Percentiles rank a stretch among this genome's conserved stretches.
Conservation (phyloP, 257 asterid genomes). For the Echites panduratus region DNA sequence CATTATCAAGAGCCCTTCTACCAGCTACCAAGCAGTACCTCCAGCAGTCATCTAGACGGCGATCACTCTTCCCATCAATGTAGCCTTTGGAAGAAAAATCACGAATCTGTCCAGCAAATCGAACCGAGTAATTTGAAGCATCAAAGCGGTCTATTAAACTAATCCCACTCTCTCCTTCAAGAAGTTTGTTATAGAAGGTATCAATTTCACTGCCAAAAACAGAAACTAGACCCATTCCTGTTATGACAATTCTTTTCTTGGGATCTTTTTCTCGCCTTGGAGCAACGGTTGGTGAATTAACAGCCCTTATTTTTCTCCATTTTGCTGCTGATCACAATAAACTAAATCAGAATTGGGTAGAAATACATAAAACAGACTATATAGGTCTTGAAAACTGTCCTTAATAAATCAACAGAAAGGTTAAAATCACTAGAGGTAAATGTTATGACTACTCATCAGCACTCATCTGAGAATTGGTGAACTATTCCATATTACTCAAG, state of each 20-base stretch:
- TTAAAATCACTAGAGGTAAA: no score
- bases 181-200: conserved; percentile 33
- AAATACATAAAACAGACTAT: background rate
- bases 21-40: conserved; percentile 58
- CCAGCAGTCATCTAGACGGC: conserved; percentile 47
- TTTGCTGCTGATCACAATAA: conserved; percentile 14
- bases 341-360: background rate
- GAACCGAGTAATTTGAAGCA: conserved; percentile 35
- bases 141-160: conserved; percentile 42
- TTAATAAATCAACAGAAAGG: background rate
- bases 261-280: conserved; percentile 48
- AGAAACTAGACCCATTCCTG: conserved; percentile 56
- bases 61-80: conserved; percentile 44
- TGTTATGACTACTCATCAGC: background rate
- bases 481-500: background rate
- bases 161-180: conserved; percentile 52
- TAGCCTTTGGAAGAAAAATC: conserved; percentile 41
- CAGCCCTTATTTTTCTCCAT: conserved; percentile 31
- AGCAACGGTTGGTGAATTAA: conserved; percentile 33
- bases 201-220: conserved; percentile 49
- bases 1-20: conserved; percentile 45
- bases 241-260: conserved; percentile 44
- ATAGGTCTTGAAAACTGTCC: background rate
- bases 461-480: background rate
- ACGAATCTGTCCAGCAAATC: conserved; percentile 47